These are phyloP conservation scores for Cornus controversa DNA, from an alignment of 148 eudicot genomes.

Conservation along the genomic window DNA sequence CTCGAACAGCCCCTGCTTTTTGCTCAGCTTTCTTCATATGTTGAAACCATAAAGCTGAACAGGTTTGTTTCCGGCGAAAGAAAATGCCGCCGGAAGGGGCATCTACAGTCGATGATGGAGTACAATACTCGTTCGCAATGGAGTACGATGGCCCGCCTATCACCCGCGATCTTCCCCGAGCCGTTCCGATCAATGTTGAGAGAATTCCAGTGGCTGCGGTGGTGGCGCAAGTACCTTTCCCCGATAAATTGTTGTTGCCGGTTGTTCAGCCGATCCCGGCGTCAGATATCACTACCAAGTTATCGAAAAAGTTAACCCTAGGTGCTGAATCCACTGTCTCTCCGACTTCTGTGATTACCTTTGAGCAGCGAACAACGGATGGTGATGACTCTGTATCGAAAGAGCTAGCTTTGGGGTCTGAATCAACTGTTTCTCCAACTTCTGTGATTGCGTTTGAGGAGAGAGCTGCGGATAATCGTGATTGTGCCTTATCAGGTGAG, in stretches of 20 bases:
- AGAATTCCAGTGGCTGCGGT: constrained; percentile 82
- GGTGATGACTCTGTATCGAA: constrained; percentile 40
- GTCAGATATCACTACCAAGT: constrained; percentile 45
- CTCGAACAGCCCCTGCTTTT: neutral
- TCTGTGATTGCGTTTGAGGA: constrained; percentile 32
- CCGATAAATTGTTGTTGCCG: constrained; percentile 55
- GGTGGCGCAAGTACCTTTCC: constrained; percentile 37
- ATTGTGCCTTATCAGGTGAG: constrained; percentile 27
- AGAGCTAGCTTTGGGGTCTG: constrained; percentile 54
- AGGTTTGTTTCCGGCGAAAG: neutral
- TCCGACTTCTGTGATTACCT: constrained; percentile 74
- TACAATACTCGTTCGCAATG: constrained; percentile 68
- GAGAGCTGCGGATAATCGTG: constrained; percentile 18
- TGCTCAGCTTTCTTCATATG: neutral
- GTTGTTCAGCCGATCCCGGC: constrained; percentile 74
- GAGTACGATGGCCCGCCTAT: constrained; percentile 95
- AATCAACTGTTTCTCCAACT: constrained; percentile 41
- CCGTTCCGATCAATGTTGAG: constrained; percentile 71
- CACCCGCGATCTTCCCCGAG: constrained; percentile 67
- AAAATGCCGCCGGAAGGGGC: constrained; percentile 39
- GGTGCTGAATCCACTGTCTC: constrained; percentile 54
- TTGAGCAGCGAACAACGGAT: constrained; percentile 42
- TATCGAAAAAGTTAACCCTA: constrained; percentile 53
- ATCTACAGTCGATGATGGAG: constrained; percentile 39
- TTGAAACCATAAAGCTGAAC: neutral